These are phyloP conservation scores for Sclerotinia borealis DNA, from an alignment of 2,329 filamentous ascomycete species.

Conservation along the genomic window DNA sequence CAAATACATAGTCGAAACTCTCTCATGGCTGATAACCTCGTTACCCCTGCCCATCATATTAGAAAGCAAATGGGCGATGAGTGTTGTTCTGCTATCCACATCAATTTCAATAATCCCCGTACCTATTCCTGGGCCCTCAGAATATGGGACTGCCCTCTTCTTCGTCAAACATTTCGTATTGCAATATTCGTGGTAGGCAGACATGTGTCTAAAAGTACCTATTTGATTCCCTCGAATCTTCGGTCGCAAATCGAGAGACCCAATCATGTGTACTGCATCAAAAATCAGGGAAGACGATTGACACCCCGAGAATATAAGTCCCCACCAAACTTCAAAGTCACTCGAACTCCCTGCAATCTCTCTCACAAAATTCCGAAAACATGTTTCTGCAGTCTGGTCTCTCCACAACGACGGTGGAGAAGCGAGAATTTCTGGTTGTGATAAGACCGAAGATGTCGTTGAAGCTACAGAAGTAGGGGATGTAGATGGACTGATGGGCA, in stretches of 20 bases:
- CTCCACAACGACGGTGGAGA: not conserved
- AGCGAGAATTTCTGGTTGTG: not conserved
- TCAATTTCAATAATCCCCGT: not conserved
- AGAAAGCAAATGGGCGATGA: constrained; percentile 5
- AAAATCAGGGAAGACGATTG: not conserved
- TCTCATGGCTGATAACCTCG: not conserved
- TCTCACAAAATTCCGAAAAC: constrained; percentile 7
- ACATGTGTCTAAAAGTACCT: constrained; percentile 20
- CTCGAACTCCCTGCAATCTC: constrained; percentile 1
- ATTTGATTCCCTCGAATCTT: constrained; percentile 16
- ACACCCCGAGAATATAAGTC: not conserved
- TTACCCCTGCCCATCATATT: not conserved
- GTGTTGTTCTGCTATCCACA: constrained; percentile 2
- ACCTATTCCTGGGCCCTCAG: not conserved
- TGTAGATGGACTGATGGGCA: constrained; percentile 2
- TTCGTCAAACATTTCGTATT: constrained; percentile 19
- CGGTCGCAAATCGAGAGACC: constrained; percentile 10
- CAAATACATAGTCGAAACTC: not conserved
- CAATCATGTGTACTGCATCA: constrained; percentile 9
- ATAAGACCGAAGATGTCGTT: not conserved
- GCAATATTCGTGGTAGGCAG: constrained; percentile 22
- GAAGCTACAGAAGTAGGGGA: constrained; percentile 2
- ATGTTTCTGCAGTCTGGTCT: not conserved
- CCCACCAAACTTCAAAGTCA: constrained; percentile 4
- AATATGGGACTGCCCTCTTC: constrained; percentile 2